phyloP scores from a whole-genome alignment of 208 protist species.

The Leishmania amazonensis region DNA sequence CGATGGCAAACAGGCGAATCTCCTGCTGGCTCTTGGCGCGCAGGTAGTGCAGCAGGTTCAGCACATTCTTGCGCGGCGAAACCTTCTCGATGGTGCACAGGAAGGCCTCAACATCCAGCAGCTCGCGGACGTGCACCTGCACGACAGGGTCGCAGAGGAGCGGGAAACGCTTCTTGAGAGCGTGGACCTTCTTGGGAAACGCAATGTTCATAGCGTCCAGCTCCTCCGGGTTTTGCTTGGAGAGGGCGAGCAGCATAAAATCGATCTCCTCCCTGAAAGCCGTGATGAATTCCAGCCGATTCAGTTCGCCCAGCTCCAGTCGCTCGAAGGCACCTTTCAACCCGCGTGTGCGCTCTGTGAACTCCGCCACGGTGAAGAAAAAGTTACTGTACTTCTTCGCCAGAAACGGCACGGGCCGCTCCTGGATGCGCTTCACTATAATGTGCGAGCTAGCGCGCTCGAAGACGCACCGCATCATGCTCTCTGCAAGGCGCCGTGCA shows the following conservation, averaged over 20 bases:
- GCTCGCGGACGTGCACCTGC: conserved; percentile 61
- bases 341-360: conserved; percentile 63
- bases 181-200: conserved; percentile 52
- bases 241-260: conserved; percentile 63
- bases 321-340: conserved; percentile 55
- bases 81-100: conserved; percentile 79
- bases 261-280: conserved; percentile 58
- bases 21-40: conserved; percentile 77
- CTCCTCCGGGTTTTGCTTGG: conserved; percentile 66
- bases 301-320: conserved; percentile 77
- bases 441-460: conserved; percentile 63
- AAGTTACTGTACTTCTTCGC: conserved; percentile 76
- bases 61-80: conserved; percentile 76
- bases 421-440: conserved; percentile 32
- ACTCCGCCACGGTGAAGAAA: conserved; percentile 65
- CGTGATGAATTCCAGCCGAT: conserved; percentile 64
- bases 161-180: conserved; percentile 61
- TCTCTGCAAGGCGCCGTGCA: conserved; percentile 63
- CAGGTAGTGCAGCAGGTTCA: conserved; percentile 81
- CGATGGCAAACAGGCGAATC: conserved; percentile 74
- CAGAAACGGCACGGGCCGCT: conserved; percentile 47
- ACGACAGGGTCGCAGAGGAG: conserved; percentile 66
- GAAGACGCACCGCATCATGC: conserved; percentile 76
- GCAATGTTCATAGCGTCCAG: conserved; percentile 57
- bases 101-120: conserved; percentile 71